Percentiles rank a stretch among this genome's conserved stretches.
These are phyloP conservation scores for Neophaeococcomyces aloes DNA, from an alignment of 2,329 filamentous ascomycete species.

Conservation along the genomic window DNA sequence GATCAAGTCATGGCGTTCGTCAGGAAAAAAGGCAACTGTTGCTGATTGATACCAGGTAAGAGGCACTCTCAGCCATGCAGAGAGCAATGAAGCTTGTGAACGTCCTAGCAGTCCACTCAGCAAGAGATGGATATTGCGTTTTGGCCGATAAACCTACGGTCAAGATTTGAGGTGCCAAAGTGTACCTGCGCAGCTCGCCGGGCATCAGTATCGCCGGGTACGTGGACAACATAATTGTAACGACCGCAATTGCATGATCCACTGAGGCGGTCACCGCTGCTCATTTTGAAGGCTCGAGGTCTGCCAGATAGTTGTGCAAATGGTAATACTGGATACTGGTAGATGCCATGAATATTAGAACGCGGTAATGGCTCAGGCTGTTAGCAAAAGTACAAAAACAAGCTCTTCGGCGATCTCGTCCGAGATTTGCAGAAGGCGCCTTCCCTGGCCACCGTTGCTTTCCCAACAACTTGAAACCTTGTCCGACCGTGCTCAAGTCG, in stretches of 20 bases:
- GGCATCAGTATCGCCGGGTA: conserved; percentile 47
- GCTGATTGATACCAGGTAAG: conserved; percentile 68
- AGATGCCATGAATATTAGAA: too few relatives aligned
- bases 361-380: too few relatives aligned
- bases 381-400: too few relatives aligned
- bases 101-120: conserved; percentile 36
- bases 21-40: conserved; percentile 64
- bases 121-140: conserved; percentile 22
- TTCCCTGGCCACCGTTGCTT: too few relatives aligned
- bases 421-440: too few relatives aligned
- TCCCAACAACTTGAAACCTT: too few relatives aligned
- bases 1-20: conserved; percentile 61
- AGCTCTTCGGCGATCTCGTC: too few relatives aligned
- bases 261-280: conserved; percentile 39
- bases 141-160: conserved; percentile 48
- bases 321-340: neutral
- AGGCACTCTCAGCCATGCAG: conserved; percentile 74
- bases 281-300: neutral
- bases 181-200: conserved; percentile 51
- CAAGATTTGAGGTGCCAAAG: conserved; percentile 59
- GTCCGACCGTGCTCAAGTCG: too few relatives aligned
- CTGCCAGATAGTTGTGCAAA: neutral
- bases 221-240: conserved; percentile 65
- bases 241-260: conserved; percentile 79
- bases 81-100: conserved; percentile 60